Base-by-base conservation (phyloP, 2,329 filamentous ascomycete species). In the Calycina herbarum region DNA sequence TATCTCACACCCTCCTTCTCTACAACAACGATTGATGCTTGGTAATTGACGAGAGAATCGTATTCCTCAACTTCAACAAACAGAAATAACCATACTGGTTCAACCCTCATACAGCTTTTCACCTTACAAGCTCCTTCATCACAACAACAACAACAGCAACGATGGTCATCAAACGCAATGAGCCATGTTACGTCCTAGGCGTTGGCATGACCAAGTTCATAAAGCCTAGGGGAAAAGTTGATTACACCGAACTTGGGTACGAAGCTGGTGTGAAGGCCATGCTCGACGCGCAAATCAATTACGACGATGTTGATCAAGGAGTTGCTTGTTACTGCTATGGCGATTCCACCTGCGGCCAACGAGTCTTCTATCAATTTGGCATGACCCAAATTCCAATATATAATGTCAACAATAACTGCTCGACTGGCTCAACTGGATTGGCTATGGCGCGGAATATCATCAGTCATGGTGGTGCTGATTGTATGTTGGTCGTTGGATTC, bases 181-280 rank as follows among this genome's bases (percentile, higher is more conserved):
- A 69, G 29, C 82, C 83, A 66, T 82, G 82, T 83, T 98, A 98
- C 83, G 92, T 98, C 76, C 88, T 98, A 67, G 94, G 94, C 82
- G 95, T 98, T 73, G 94, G 94, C 82, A 95, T 98, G 92, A 98
- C 94, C 81, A 96, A 96, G 81, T 98, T 98, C 86, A 94, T 97
- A 86, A 97, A 97, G 83, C 94, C 94, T 54, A 88, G 94, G 64
- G 92, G 93, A 77, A 94, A 94, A 78, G 91, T 96, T 70, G 93
- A 97, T 81, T 97, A 97, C 81, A 93, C 93, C 7, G 94, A 97
- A 77, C 88, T 97, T 29, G 94, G 94, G 64, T 97, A 94, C 78
- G 94, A 97, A 79, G 93, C 93, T 11, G 93, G 93, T 72, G 83
- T 89, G 56, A 76, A 76, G 62, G 74, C 73, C 33, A 70, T 76